Percentiles rank a stretch among this genome's conserved stretches.
These are phyloP conservation scores for Aspergillus mulundensis DNA, from an alignment of 495 filamentous ascomycete genomes.

Conservation along the genomic window DNA sequence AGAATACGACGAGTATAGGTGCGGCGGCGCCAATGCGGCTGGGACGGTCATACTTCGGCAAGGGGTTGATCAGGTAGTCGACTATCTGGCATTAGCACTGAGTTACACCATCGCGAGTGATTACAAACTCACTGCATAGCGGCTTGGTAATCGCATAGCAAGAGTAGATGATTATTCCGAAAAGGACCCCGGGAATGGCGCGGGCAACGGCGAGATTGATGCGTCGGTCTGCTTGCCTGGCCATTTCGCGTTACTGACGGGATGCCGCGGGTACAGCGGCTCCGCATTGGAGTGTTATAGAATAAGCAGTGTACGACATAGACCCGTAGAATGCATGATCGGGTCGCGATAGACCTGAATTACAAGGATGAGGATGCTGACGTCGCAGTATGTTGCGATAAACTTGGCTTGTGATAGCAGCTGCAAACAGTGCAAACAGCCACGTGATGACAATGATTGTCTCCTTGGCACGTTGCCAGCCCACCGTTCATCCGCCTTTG, in stretches of 20 bases:
- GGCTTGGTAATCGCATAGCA: constrained; percentile 58
- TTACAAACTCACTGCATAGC: constrained; percentile 48
- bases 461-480: background rate
- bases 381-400: background rate
- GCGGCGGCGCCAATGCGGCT: constrained; percentile 55
- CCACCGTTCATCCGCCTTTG: background rate
- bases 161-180: constrained; percentile 57
- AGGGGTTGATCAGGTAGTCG: constrained; percentile 57
- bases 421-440: background rate
- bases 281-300: constrained; percentile 15
- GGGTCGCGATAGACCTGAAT: background rate
- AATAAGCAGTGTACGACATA: background rate
- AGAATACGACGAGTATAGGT: constrained; percentile 67
- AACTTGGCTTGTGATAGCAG: background rate
- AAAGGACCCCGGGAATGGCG: constrained; percentile 55
- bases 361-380: constrained; percentile 1
- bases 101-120: background rate
- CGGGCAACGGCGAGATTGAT: constrained; percentile 51
- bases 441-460: background rate
- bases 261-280: constrained; percentile 7
- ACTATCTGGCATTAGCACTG: constrained; percentile 38
- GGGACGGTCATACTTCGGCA: constrained; percentile 33
- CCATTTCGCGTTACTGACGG: constrained; percentile 20
- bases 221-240: constrained; percentile 31
- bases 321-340: constrained; percentile 14